Evolutionary conservation across 768 basidiomycete genomes (phyloP).

Genomic region (Saitozyma podzolica): DNA sequence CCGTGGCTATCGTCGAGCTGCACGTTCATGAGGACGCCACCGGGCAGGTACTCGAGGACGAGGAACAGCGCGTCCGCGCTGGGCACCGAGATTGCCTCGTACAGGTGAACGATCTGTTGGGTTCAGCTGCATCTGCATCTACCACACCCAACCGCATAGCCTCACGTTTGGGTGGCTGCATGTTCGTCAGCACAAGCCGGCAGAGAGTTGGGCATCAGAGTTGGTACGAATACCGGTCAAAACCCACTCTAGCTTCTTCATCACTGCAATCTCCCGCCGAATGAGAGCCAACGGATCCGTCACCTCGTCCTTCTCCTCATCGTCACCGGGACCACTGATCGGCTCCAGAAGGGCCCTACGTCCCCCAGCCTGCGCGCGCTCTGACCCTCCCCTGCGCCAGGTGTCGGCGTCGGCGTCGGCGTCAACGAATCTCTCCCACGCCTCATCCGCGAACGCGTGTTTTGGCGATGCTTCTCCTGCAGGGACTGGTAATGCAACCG

Average conservation of each 20-base stretch:
- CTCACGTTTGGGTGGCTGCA: conserved; percentile 52
- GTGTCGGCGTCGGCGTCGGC: background rate
- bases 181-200: conserved; percentile 15
- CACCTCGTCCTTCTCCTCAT: conserved; percentile 8
- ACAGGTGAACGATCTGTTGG: conserved; percentile 50
- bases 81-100: conserved; percentile 53
- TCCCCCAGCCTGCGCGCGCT: background rate
- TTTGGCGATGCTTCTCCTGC: conserved; percentile 42
- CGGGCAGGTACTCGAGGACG: conserved; percentile 52
- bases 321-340: background rate
- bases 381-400: background rate
- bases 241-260: conserved; percentile 54
- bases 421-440: conserved; percentile 9
- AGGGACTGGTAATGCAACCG: conserved; percentile 44
- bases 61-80: conserved; percentile 51
- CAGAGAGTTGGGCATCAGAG: background rate
- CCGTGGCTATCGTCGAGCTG: conserved; percentile 21
- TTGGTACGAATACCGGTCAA: background rate
- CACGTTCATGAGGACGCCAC: conserved; percentile 50
- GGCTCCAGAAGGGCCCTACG: background rate
- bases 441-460: conserved; percentile 15
- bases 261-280: conserved; percentile 51
- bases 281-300: conserved; percentile 50
- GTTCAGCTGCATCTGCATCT: conserved; percentile 5
- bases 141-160: background rate